These are phyloP conservation scores for Naumovozyma baii DNA, from an alignment of 805 yeast species.

Conservation along the genomic window DNA sequence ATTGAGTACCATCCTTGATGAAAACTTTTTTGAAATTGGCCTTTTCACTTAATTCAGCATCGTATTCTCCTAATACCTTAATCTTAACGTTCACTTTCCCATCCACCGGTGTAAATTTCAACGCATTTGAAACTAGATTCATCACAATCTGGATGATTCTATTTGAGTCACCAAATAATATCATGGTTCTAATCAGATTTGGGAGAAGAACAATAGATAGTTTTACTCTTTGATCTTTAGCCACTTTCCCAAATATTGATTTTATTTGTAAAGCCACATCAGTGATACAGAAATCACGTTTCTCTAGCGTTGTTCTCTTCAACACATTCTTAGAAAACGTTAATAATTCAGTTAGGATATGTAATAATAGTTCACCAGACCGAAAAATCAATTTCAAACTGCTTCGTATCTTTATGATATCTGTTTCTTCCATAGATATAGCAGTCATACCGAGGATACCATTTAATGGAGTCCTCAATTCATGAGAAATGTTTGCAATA, in stretches of 20 bases:
- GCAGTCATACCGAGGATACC: slow-evolving; percentile 96
- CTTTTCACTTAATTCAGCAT: slow-evolving; percentile 38
- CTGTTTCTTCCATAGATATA: slow-evolving; percentile 81
- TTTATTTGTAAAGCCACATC: slow-evolving; percentile 80
- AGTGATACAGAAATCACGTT: slow-evolving; percentile 63
- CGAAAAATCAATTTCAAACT: slow-evolving; percentile 76
- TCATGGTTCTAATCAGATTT: slow-evolving; percentile 46
- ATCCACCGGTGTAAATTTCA: slow-evolving; percentile 86
- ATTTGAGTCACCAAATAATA: slow-evolving; percentile 79
- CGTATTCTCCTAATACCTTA: slow-evolving; percentile 63
- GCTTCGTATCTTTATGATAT: slow-evolving; percentile 55
- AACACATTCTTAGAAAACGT: slow-evolving; percentile 86
- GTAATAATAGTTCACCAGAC: slow-evolving; percentile 83
- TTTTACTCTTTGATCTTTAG: slow-evolving; percentile 65
- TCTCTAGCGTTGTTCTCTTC: slow-evolving; percentile 73
- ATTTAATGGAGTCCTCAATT: slow-evolving; percentile 87
- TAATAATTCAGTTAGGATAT: slow-evolving; percentile 79
- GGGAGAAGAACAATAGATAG: slow-evolving; percentile 58
- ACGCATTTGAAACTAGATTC: slow-evolving; percentile 83
- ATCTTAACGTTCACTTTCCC: slow-evolving; percentile 66
- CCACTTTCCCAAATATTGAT: slow-evolving; percentile 75
- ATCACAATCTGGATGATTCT: slow-evolving; percentile 84
- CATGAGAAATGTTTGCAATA: slow-evolving; percentile 88
- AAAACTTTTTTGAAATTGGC: slow-evolving; percentile 39
- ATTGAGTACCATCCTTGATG: slow-evolving; percentile 28